Evolutionary conservation across 805 yeast species (phyloP).

Genomic region (Clavispora asparagi): DNA sequence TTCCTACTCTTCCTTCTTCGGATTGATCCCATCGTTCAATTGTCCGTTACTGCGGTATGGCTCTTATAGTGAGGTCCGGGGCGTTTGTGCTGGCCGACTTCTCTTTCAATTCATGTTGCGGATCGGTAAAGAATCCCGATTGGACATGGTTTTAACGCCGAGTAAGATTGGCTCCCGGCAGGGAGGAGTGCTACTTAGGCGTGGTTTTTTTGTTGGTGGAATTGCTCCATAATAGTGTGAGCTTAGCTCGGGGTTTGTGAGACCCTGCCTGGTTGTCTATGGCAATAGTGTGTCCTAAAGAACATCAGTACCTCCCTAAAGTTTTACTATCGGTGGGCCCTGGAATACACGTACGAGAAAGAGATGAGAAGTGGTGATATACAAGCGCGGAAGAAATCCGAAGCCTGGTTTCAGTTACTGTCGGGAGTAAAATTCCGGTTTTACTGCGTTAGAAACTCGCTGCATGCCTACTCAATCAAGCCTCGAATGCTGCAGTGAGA

Average conservation of each 20-base stretch:
- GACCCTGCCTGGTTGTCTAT: background rate
- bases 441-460: background rate
- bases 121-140: background rate
- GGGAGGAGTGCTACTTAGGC: background rate
- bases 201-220: background rate
- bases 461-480: background rate
- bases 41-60: conserved; percentile 10
- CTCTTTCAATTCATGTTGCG: background rate
- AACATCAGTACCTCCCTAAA: conserved; percentile 14
- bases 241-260: background rate
- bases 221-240: background rate
- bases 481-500: conserved; percentile 1
- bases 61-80: conserved; percentile 1
- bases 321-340: background rate
- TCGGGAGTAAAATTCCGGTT: background rate
- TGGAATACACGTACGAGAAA: background rate
- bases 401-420: background rate
- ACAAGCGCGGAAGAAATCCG: background rate
- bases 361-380: background rate
- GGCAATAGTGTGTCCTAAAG: background rate
- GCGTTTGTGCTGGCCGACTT: background rate
- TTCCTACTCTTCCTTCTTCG: background rate
- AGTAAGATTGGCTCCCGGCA: background rate
- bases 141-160: background rate
- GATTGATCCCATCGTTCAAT: conserved; percentile 10